Evolutionary conservation across 345 rosid species (phyloP).

Genomic region (Orychophragmus violaceus): DNA sequence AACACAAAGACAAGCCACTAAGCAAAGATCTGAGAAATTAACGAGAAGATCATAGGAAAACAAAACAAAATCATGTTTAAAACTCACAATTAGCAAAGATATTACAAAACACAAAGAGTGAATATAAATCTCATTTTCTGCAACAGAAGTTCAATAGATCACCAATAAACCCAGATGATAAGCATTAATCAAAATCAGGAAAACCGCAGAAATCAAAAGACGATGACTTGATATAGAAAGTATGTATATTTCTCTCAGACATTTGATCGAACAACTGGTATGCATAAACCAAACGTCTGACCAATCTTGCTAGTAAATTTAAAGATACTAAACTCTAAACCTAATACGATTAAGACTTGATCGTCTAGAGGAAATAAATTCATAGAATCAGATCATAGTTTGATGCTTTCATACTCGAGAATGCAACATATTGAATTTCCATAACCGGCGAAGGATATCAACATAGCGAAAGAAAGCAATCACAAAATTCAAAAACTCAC

Average conservation of each 20-base stretch:
- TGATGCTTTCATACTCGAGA: not conserved
- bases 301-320: too few relatives aligned
- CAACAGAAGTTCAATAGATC: not conserved
- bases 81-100: not conserved
- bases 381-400: not conserved
- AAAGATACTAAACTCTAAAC: not conserved
- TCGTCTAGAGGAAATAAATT: not conserved
- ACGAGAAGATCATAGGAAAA: not conserved
- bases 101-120: not conserved
- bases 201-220: not conserved
- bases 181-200: too few relatives aligned
- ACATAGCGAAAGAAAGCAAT: not conserved
- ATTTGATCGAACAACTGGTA: slow-evolving; percentile 1
- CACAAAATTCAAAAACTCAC: not conserved
- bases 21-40: too few relatives aligned
- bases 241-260: not conserved
- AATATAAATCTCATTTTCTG: not conserved
- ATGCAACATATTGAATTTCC: not conserved
- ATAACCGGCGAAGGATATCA: not conserved
- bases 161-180: not conserved
- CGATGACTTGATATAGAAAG: not conserved
- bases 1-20: not conserved
- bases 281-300: not conserved
- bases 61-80: not conserved
- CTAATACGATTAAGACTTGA: not conserved